Conservation (phyloP, 148 eudicot species). For the Silene uniflora region DNA sequence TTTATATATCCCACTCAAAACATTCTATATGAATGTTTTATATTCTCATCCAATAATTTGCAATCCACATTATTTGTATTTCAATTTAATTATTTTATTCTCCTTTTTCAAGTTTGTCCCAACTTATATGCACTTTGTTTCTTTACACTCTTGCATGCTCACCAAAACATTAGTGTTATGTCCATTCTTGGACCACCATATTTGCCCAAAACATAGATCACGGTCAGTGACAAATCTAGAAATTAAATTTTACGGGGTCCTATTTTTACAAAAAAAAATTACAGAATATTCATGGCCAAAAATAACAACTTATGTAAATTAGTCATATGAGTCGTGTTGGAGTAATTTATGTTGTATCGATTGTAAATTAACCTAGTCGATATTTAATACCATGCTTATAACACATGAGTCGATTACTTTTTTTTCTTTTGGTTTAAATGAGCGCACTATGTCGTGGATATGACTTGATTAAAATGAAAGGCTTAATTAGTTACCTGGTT, state of each 20-base stretch:
- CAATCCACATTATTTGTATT: not conserved
- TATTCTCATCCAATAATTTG: not conserved
- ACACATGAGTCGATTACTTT: too few species aligned
- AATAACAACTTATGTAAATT: too few species aligned
- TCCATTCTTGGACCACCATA: not conserved
- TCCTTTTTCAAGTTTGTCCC: not conserved
- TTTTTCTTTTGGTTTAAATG: too few species aligned
- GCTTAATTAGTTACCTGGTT: constrained; percentile 41
- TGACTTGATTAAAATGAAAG: not conserved
- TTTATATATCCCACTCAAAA: constrained; percentile 7
- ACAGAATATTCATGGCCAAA: too few species aligned
- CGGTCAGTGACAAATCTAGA: not conserved
- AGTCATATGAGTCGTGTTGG: too few species aligned
- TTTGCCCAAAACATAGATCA: not conserved
- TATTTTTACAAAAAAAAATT: too few species aligned
- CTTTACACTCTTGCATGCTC: constrained; percentile 23
- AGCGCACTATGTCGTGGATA: too few species aligned
- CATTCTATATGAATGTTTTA: not conserved
- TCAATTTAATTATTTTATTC: not conserved
- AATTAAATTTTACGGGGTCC: too few species aligned
- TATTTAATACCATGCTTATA: too few species aligned
- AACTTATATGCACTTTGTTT: constrained; percentile 11
- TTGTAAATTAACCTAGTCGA: too few species aligned
- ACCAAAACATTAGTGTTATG: constrained; percentile 17
- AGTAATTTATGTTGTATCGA: too few species aligned